A percentile compares a stretch with the other conserved stretches of the same genome.
phyloP scores from a whole-genome alignment of 192 early-diverging fungal genomes.

The Anaeromyces robustus region DNA sequence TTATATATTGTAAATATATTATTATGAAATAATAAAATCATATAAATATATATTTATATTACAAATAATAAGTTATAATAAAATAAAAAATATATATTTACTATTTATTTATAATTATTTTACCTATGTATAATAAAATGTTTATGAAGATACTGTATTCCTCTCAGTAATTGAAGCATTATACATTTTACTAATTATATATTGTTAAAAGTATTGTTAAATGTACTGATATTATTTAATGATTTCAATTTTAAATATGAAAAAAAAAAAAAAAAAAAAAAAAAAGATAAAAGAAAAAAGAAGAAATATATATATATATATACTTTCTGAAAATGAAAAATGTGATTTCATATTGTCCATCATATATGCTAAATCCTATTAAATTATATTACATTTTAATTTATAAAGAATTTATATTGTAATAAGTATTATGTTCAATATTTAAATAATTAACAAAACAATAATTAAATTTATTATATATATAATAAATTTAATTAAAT shows the following conservation, averaged over 20 bases:
- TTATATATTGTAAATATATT: not conserved
- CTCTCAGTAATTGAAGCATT: constrained; percentile 76
- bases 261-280: too few species aligned
- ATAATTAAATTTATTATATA: too few species aligned
- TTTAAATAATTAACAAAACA: too few species aligned
- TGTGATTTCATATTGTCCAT: constrained; percentile 24
- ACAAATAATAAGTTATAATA: too few species aligned
- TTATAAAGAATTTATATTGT: too few species aligned
- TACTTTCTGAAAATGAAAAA: constrained; percentile 37
- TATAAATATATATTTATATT: too few species aligned
- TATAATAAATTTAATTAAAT: too few species aligned
- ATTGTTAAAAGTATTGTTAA: too few species aligned
- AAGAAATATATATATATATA: not conserved
- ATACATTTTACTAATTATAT: constrained; percentile 57
- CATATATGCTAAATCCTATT: constrained; percentile 27
- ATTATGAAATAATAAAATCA: not conserved
- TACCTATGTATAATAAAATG: constrained; percentile 64
- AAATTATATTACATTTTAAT: not conserved
- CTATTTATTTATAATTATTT: not conserved
- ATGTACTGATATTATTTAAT: too few species aligned
- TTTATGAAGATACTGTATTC: constrained; percentile 72
- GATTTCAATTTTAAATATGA: too few species aligned
- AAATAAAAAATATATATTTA: too few species aligned
- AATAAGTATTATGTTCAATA: too few species aligned
- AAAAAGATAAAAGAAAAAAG: constrained; percentile 2